These are phyloP conservation scores for Fusarium nygamai DNA, from an alignment of 2,329 filamentous ascomycete genomes.

Conservation along the genomic window DNA sequence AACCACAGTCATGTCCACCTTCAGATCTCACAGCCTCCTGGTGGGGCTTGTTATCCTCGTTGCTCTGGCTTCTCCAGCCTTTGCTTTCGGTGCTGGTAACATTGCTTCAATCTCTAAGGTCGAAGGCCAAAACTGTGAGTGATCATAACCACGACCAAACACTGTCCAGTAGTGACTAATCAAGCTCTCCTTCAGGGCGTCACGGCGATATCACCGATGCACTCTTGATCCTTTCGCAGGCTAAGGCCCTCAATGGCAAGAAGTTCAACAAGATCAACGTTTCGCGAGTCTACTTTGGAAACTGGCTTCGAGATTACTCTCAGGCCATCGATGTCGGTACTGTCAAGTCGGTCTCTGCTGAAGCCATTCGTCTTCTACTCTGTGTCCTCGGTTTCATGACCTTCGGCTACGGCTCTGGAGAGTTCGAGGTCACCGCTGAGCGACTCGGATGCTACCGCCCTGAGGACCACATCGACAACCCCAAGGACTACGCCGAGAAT, in stretches of 20 bases:
- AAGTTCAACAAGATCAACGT: constrained; percentile 91
- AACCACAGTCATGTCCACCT: constrained; percentile 56
- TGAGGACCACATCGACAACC: constrained; percentile 80
- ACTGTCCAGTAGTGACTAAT: constrained; percentile 6
- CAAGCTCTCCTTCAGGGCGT: constrained; percentile 63
- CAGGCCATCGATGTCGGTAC: constrained; percentile 95
- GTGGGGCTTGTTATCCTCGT: constrained; percentile 70
- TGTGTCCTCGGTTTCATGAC: constrained; percentile 92
- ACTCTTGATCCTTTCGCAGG: constrained; percentile 75
- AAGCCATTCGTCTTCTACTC: constrained; percentile 88
- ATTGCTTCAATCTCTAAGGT: constrained; percentile 83
- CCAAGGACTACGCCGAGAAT: constrained; percentile 90
- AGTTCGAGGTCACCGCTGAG: constrained; percentile 86
- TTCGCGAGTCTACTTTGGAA: constrained; percentile 93
- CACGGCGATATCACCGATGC: constrained; percentile 95
- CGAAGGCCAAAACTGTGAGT: constrained; percentile 82
- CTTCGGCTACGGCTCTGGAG: constrained; percentile 84
- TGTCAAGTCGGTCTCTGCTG: constrained; percentile 88
- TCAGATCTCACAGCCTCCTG: constrained; percentile 61
- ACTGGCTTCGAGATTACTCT: constrained; percentile 93
- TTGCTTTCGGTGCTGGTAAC: constrained; percentile 89
- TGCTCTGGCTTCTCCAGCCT: constrained; percentile 71
- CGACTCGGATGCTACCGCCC: constrained; percentile 85
- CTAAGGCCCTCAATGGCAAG: constrained; percentile 66
- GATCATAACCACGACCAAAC: neutral